Conservation (phyloP, 441 rosid species). For the Dalechampia spathulata region DNA sequence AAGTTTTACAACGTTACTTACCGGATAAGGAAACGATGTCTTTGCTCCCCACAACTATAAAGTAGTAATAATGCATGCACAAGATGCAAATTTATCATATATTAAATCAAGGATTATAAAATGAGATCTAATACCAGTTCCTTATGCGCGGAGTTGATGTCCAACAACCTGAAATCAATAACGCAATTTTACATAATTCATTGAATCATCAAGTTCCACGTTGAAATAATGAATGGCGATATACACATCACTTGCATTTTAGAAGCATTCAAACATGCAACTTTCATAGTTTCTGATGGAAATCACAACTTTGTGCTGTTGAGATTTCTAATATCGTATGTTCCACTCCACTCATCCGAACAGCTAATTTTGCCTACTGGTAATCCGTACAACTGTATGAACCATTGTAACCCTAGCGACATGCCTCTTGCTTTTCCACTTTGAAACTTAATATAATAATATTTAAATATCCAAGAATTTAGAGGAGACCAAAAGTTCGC, state of each 20-base stretch:
- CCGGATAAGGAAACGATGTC: background rate
- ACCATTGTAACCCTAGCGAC: background rate
- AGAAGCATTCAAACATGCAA: too few species aligned
- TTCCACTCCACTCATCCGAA: background rate
- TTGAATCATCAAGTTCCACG: constrained; percentile 7
- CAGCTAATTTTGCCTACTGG: background rate
- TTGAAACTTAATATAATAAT: background rate
- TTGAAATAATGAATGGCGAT: background rate
- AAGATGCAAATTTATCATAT: background rate
- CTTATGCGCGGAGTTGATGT: constrained; percentile 34
- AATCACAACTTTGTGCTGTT: background rate
- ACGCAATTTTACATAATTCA: constrained; percentile 6
- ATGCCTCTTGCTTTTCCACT: background rate
- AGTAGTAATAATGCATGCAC: background rate
- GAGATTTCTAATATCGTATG: background rate
- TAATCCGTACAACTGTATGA: background rate
- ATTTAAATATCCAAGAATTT: background rate
- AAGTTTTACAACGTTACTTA: background rate
- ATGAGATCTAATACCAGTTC: constrained; percentile 39
- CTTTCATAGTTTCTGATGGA: too few species aligned
- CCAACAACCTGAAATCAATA: constrained; percentile 62
- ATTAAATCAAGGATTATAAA: background rate
- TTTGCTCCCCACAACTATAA: background rate
- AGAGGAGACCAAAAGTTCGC: background rate
- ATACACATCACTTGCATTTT: background rate